Evolutionary conservation across 495 filamentous ascomycete species (phyloP).

Genomic region (Neurospora sp.): DNA sequence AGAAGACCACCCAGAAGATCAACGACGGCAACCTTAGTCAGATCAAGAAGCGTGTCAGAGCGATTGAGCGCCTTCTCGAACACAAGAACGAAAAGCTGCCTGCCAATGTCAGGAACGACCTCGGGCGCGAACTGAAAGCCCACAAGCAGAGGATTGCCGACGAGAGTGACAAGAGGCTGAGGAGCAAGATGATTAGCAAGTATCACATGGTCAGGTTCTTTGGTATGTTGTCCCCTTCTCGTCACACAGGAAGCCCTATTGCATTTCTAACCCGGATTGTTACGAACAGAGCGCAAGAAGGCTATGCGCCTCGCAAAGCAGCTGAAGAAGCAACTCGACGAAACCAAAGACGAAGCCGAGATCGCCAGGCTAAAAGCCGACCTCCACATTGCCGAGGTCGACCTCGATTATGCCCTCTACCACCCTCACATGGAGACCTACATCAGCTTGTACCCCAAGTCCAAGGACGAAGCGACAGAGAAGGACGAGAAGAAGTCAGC

Average conservation of each 20-base stretch:
- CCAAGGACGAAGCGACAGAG: not conserved
- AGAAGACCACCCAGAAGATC: slow-evolving; percentile 22
- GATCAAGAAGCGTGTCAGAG: slow-evolving; percentile 50
- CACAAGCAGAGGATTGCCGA: slow-evolving; percentile 62
- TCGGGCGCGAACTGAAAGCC: slow-evolving; percentile 69
- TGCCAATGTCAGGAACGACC: slow-evolving; percentile 60
- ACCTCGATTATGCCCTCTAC: slow-evolving; percentile 78
- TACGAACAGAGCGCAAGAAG: slow-evolving; percentile 65
- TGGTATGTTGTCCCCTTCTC: slow-evolving; percentile 37
- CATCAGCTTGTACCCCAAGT: slow-evolving; percentile 58
- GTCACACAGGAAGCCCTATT: not conserved
- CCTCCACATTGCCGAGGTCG: slow-evolving; percentile 63
- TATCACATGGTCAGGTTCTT: slow-evolving; percentile 95
- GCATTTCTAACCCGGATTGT: not conserved
- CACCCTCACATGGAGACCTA: slow-evolving; percentile 75
- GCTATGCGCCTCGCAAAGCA: slow-evolving; percentile 60
- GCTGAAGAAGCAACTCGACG: slow-evolving; percentile 45
- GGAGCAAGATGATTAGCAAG: slow-evolving; percentile 65
- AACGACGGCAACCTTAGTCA: slow-evolving; percentile 27
- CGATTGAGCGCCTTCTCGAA: slow-evolving; percentile 52
- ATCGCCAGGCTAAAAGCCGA: slow-evolving; percentile 40
- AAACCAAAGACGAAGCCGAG: slow-evolving; percentile 36
- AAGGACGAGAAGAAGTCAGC: slow-evolving; percentile 22
- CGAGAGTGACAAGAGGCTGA: slow-evolving; percentile 44
- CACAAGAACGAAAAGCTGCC: slow-evolving; percentile 49